Conservation (phyloP, 495 filamentous ascomycete species). For the Apiosordaria backusii region DNA sequence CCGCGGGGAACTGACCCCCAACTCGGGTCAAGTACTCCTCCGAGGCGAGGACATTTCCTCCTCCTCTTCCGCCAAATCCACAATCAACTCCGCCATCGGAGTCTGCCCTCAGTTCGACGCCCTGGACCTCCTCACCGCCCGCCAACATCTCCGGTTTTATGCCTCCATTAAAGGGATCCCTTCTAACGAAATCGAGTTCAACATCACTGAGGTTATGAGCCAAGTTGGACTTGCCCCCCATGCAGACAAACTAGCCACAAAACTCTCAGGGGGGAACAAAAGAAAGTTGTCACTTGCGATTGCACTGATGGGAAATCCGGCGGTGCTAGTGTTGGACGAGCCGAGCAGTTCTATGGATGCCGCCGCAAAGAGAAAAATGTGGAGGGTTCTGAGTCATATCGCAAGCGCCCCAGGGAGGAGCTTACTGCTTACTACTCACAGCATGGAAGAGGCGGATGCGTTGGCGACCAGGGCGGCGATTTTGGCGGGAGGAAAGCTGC, state of each 20-base stretch:
- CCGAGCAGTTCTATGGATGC: slow-evolving; percentile 66
- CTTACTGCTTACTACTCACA: slow-evolving; percentile 65
- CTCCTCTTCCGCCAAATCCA: slow-evolving; percentile 47
- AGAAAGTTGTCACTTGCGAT: slow-evolving; percentile 4
- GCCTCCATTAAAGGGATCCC: slow-evolving; percentile 61
- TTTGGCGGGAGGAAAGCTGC: slow-evolving; percentile 55
- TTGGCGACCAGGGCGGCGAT: slow-evolving; percentile 66
- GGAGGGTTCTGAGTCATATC: slow-evolving; percentile 58
- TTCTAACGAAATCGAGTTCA: slow-evolving; percentile 45
- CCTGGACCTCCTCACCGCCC: slow-evolving; percentile 62
- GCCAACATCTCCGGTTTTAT: slow-evolving; percentile 72
- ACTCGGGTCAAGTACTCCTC: slow-evolving; percentile 57
- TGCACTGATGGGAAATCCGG: slow-evolving; percentile 6
- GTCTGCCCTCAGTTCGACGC: slow-evolving; percentile 70
- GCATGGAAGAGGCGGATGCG: slow-evolving; percentile 73
- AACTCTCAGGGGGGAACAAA: slow-evolving; percentile 46
- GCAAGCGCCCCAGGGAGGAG: slow-evolving; percentile 48
- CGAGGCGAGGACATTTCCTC: slow-evolving; percentile 64
- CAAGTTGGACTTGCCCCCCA: slow-evolving; percentile 58
- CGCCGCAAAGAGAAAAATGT: slow-evolving; percentile 67
- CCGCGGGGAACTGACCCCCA: slow-evolving; percentile 68
- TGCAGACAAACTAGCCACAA: slow-evolving; percentile 47
- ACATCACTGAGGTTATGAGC: slow-evolving; percentile 52
- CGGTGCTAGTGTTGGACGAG: slow-evolving; percentile 51
- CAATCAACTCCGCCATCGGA: slow-evolving; percentile 59